Conservation (phyloP, 2,329 filamentous ascomycete species). For the Cryphonectria parasitica region DNA sequence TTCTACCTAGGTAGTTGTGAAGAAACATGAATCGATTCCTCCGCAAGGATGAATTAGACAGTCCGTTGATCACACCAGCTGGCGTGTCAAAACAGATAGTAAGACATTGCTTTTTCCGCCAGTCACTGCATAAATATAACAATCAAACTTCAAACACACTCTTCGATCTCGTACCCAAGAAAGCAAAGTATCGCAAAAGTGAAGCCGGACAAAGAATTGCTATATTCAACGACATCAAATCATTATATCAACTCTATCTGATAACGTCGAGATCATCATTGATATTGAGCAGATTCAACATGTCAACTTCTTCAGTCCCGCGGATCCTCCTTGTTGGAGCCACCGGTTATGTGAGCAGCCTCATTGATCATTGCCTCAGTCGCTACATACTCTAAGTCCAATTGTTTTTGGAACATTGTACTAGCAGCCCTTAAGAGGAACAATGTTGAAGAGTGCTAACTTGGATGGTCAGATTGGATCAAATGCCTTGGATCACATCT, state of each 20-base stretch:
- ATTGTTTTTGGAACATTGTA: background rate
- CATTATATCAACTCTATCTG: background rate
- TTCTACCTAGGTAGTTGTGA: no score
- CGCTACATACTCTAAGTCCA: background rate
- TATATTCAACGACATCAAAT: background rate
- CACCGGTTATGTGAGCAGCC: constrained; percentile 33
- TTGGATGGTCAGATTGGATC: constrained; percentile 33
- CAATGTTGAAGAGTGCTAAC: background rate
- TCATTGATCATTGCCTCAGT: background rate
- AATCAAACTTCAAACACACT: no score
- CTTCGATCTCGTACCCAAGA: background rate
- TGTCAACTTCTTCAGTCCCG: constrained; percentile 3
- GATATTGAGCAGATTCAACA: background rate
- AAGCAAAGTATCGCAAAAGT: background rate
- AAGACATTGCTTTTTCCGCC: background rate
- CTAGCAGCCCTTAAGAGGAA: no score
- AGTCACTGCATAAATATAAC: no score
- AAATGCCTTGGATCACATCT: constrained; percentile 33
- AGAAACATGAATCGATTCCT: background rate
- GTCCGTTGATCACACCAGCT: background rate
- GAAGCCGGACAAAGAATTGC: background rate
- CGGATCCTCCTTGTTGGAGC: constrained; percentile 36
- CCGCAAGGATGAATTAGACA: background rate
- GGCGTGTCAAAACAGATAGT: background rate
- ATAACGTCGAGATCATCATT: background rate